Base-by-base conservation (phyloP, 257 asterid genomes). In the Ocimum tenuiflorum region DNA sequence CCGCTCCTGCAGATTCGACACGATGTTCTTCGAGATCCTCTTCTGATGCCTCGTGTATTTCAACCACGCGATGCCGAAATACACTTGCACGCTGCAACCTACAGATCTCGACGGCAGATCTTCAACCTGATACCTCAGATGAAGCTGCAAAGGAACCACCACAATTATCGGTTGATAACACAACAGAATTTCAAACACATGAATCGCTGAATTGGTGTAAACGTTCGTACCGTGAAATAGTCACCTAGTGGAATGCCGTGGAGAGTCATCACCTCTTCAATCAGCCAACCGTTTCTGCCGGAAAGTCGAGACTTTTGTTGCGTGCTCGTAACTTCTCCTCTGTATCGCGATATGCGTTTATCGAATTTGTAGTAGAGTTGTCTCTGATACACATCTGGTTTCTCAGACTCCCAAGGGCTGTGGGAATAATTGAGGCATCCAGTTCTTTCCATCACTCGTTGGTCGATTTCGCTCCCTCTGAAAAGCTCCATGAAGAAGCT, bases 261-360 rank as follows among this genome's bases (percentile, higher is more conserved):
- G 73, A 94, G 96, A 46, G 99, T 90, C 95, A 94, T 86, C 84
- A 90, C 87, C 74, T 94, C 99, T 78, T 94, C 96, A 49, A 94
- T 67, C 53, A 94, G 87, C 97, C 97, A 94, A 6, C 96, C 96
- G 9, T 74, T 76, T 75, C 58, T 74, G 43, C 77, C 91, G 31
- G 84, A 47, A 54, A 83, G 88, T 14, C 83, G 82, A 49, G 97
- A 85, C 57, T 79, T 90, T 53, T 90, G 97, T 77, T 94, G 99
- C 42, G 95, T 88, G 92, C 99, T 90, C 0, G 97, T 94, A 55
- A 90, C 96, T 77, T 88, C 97, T 76, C 96, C 99, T 71, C 94
- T 71, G 41, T 85, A 90, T 50, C 89, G 91, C 7, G 97, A 94
- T 41, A 94, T 76, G 5, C 74, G 80, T 71, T 82, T 88, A 49